These are phyloP conservation scores for Apiotrichum brassicae DNA, from an alignment of 1,284 basidiomycete genomes.

Conservation along the genomic window DNA sequence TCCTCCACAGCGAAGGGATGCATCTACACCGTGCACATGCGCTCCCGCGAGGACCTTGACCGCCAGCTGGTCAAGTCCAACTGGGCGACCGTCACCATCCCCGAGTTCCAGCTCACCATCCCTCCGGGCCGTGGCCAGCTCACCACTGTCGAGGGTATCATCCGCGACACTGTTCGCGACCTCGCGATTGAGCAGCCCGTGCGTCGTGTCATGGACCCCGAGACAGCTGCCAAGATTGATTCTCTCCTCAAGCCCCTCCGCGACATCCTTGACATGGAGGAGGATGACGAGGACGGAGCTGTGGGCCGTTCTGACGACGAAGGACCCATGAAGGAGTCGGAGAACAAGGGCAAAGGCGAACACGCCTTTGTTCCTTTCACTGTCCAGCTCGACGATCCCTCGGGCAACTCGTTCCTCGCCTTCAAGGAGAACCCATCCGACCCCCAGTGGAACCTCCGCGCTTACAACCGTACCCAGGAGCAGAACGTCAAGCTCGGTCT, in stretches of 20 bases:
- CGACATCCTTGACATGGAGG: constrained; percentile 62
- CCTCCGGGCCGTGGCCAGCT: constrained; percentile 83
- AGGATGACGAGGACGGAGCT: constrained; percentile 50
- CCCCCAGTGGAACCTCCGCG: constrained; percentile 87
- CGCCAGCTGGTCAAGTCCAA: constrained; percentile 91
- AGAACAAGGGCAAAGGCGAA: constrained; percentile 36
- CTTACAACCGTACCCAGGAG: constrained; percentile 72
- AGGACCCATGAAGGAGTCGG: constrained; percentile 22
- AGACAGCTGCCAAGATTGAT: constrained; percentile 72
- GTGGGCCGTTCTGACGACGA: constrained; percentile 33
- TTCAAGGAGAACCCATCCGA: constrained; percentile 71
- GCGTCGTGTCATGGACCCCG: constrained; percentile 73
- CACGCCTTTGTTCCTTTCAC: constrained; percentile 69
- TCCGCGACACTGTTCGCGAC: constrained; percentile 79
- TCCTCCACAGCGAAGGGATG: constrained; percentile 48
- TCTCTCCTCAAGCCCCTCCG: constrained; percentile 62
- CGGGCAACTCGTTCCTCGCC: constrained; percentile 92
- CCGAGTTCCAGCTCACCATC: constrained; percentile 86
- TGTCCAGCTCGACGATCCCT: constrained; percentile 81
- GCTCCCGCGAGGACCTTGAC: constrained; percentile 71
- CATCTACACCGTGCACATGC: constrained; percentile 73
- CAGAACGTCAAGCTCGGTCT: constrained; percentile 82
- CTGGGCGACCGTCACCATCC: constrained; percentile 72
- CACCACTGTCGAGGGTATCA: constrained; percentile 89
- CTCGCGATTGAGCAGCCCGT: constrained; percentile 79